These are phyloP conservation scores for Chamaecyparis obtusa DNA, from an alignment of 75 land plant species.

Conservation along the genomic window DNA sequence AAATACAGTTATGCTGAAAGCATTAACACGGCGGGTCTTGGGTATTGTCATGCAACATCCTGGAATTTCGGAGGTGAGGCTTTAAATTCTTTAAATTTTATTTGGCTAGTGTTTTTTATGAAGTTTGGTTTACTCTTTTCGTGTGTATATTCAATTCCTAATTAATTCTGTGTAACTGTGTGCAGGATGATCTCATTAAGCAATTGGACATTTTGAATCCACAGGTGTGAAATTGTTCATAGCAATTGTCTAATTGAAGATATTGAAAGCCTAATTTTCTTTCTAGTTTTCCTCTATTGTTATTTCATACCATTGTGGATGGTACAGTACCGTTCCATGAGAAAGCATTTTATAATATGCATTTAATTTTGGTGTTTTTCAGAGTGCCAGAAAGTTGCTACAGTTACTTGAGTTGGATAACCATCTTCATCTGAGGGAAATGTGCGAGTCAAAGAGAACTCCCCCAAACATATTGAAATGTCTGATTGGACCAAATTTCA, in stretches of 20 bases:
- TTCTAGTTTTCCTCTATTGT: background rate
- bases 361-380: slow-evolving; percentile 5
- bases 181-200: slow-evolving; percentile 59
- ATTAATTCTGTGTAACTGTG: background rate
- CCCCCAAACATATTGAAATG: slow-evolving; percentile 52
- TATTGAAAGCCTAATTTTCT: background rate
- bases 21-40: slow-evolving; percentile 66
- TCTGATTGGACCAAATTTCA: slow-evolving; percentile 23
- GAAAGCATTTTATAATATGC: background rate
- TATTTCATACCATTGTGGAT: background rate
- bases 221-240: slow-evolving; percentile 45
- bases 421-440: slow-evolving; percentile 52
- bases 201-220: slow-evolving; percentile 71
- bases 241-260: background rate
- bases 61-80: slow-evolving; percentile 85
- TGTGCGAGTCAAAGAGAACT: slow-evolving; percentile 29
- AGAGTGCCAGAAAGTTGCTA: slow-evolving; percentile 76
- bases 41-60: slow-evolving; percentile 90
- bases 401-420: slow-evolving; percentile 66
- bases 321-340: background rate
- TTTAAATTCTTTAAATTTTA: background rate
- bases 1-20: slow-evolving; percentile 45
- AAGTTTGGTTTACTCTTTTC: background rate
- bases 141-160: background rate
- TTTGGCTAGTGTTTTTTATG: background rate